phyloP scores from a whole-genome alignment of 306 rosid species.

The Ormosia emarginata region DNA sequence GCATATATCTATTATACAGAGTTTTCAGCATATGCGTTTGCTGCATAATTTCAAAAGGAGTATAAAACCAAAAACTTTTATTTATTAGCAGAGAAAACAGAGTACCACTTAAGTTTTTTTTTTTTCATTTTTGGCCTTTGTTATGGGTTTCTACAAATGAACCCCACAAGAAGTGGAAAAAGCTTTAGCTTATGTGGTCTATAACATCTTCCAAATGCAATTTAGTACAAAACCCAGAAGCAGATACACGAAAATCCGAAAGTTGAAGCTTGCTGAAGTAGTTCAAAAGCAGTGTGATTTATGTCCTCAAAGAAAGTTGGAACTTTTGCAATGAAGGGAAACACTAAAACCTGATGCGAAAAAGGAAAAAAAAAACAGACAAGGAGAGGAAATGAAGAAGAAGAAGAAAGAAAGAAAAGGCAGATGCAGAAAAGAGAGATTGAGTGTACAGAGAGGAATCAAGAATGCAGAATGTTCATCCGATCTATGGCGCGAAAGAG shows the following conservation, averaged over 20 bases:
- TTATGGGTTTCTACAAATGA: no score
- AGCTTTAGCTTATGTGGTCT: not conserved
- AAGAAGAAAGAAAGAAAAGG: no score
- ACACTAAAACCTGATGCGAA: not conserved
- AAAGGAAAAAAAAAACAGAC: not conserved
- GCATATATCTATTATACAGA: no score
- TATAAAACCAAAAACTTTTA: no score
- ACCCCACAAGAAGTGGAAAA: no score
- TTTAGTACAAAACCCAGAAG: not conserved
- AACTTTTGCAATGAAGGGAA: not conserved
- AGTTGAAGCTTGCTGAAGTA: not conserved
- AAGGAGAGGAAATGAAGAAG: not conserved
- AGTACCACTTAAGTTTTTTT: no score
- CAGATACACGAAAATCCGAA: not conserved
- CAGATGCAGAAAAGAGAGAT: not conserved
- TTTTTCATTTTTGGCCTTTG: no score
- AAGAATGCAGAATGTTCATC: conserved; percentile 5
- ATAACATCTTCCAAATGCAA: not conserved
- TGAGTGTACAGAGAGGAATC: not conserved
- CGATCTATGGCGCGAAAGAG: conserved; percentile 11
- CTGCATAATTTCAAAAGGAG: no score
- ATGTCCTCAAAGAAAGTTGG: not conserved
- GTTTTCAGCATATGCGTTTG: no score
- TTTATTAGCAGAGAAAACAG: no score
- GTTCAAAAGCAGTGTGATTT: not conserved